Percentiles rank a stretch among this genome's conserved stretches.
phyloP scores from a whole-genome alignment of 768 basidiomycete species.

The Lyophyllum atratum region DNA sequence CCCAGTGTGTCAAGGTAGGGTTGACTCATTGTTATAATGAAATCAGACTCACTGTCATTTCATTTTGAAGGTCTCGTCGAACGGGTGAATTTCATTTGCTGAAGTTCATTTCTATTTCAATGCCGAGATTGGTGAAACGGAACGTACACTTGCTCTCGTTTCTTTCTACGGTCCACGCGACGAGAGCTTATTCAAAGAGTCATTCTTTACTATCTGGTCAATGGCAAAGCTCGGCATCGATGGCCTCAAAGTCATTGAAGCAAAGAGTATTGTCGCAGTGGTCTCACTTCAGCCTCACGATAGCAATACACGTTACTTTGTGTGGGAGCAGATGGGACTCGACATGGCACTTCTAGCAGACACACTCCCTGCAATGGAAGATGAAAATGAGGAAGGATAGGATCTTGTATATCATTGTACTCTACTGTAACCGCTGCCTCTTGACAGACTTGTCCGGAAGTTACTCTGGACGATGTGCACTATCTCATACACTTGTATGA shows the following conservation, averaged over 20 bases:
- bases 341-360: background rate
- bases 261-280: background rate
- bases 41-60: background rate
- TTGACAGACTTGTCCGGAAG: too few species aligned
- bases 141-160: background rate
- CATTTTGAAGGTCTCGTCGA: background rate
- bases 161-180: background rate
- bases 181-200: background rate
- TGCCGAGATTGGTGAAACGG: background rate
- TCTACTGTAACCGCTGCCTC: too few species aligned
- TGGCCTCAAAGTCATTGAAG: background rate
- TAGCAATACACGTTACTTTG: background rate
- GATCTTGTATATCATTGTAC: too few species aligned
- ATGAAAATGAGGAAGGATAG: background rate
- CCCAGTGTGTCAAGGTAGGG: constrained; percentile 26
- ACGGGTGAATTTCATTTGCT: constrained; percentile 1
- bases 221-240: background rate
- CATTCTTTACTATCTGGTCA: background rate
- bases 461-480: too few species aligned
- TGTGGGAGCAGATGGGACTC: background rate
- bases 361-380: background rate
- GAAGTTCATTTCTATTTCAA: constrained; percentile 8
- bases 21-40: background rate
- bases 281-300: background rate
- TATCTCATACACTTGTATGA: too few species aligned